Base-by-base conservation (phyloP, 352 stramenopile species). In the Phytophthora hybrid region DNA sequence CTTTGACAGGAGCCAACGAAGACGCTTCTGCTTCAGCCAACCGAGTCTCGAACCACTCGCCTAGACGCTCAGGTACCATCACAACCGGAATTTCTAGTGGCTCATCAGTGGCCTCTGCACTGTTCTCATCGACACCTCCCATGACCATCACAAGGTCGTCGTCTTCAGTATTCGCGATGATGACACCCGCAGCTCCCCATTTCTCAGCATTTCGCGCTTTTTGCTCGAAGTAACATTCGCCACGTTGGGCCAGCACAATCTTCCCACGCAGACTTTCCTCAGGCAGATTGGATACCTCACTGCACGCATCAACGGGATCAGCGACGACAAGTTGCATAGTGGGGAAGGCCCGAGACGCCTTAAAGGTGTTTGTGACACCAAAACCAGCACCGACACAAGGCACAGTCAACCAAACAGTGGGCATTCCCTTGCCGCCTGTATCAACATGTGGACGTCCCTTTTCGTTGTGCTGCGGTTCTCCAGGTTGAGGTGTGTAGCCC, bases 111-210 rank as follows among this genome's bases (percentile, higher is more conserved):
- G 56, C 61, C 3, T 84, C 74, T 11, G 72, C 62, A 8, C 44
- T 71, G 7, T 47, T 56, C 32, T 75, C 71, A 6, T 65, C 73
- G 5, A 80, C 77, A 18, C 84, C 79, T 34, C 83, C 88, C 89
- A 96, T 96, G 63, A 95, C 83, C 77, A 95, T 94, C 39, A 96
- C 79, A 53, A 93, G 77, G 1, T 84, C 77, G 19, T 90, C 76
- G 23, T 91, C 84, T 63, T 82, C 74, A 23, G 83, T 84, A 66
- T 94, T 95, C 19, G 88, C 71, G 29, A 95, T 71, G 46, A 95
- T 82, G 14, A 93, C 73, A 49, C 81, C 88, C 0, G 74, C 68
- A 5, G 87, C 87, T 0, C 85, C 87, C 13, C 73, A 80, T 6
- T 71, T 69, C 2, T 63, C 75, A 2, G 80, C 85, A 69, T 93